phyloP scores from a whole-genome alignment of 2,329 filamentous ascomycete species.

The Calonectria hawksworthii region DNA sequence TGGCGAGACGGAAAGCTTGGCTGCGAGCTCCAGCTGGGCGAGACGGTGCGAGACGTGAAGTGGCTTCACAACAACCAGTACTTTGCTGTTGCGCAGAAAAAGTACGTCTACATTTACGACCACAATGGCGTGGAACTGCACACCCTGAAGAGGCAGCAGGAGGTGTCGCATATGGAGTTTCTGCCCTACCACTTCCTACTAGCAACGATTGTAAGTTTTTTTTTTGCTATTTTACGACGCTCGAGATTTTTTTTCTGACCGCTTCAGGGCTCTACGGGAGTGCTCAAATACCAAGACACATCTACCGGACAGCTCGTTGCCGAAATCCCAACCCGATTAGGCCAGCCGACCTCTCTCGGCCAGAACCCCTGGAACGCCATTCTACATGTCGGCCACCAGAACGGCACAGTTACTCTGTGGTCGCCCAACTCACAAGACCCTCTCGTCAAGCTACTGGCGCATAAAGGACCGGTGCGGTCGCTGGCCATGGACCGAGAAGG shows the following conservation, averaged over 20 bases:
- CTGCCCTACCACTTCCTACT: constrained; percentile 96
- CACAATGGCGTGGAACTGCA: constrained; percentile 91
- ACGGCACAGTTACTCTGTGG: constrained; percentile 95
- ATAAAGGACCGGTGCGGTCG: constrained; percentile 89
- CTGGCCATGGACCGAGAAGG: constrained; percentile 90
- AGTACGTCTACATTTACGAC: constrained; percentile 97
- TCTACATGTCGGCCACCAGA: constrained; percentile 92
- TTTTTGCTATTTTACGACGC: neutral
- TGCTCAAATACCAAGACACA: constrained; percentile 94
- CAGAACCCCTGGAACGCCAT: constrained; percentile 96
- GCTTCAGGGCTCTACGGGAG: constrained; percentile 79
- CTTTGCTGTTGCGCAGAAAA: constrained; percentile 97
- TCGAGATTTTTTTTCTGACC: constrained; percentile 33
- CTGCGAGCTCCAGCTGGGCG: constrained; percentile 90
- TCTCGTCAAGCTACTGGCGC: constrained; percentile 90
- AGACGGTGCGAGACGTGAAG: constrained; percentile 89
- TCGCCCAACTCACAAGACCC: constrained; percentile 91
- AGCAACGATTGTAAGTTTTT: constrained; percentile 79
- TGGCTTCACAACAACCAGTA: constrained; percentile 96
- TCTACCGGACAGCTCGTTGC: constrained; percentile 91
- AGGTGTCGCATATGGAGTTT: constrained; percentile 95
- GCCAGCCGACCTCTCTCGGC: constrained; percentile 84
- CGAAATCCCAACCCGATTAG: constrained; percentile 87
- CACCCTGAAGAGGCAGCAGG: constrained; percentile 89
- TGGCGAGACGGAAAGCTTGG: constrained; percentile 93